phyloP scores from a whole-genome alignment of 2,329 filamentous ascomycete genomes.

The Trichoderma oligosporum region DNA sequence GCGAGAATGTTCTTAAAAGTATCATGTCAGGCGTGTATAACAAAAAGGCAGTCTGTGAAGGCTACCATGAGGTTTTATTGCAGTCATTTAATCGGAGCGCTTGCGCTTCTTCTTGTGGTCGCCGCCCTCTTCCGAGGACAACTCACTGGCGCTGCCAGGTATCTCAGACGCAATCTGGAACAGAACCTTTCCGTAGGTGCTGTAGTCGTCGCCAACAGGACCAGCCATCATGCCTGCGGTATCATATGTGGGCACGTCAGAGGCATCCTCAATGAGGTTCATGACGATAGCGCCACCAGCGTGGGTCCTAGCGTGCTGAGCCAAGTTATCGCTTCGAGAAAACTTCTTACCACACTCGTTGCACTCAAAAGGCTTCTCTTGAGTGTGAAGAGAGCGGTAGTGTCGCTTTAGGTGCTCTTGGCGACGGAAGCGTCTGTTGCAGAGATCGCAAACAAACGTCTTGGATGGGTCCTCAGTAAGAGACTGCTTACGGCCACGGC shows the following conservation, averaged over 20 bases:
- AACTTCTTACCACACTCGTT: conserved; percentile 99
- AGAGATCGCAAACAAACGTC: conserved; percentile 95
- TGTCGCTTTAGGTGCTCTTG: conserved; percentile 99
- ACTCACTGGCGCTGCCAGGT: conserved; percentile 60
- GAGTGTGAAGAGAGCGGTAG: conserved; percentile 95
- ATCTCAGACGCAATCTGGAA: conserved; percentile 76
- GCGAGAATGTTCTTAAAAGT: conserved; percentile 19
- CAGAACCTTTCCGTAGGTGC: conserved; percentile 69
- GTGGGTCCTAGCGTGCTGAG: conserved; percentile 92
- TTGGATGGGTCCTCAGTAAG: conserved; percentile 96
- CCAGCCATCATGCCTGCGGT: conserved; percentile 43
- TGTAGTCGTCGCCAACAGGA: conserved; percentile 57
- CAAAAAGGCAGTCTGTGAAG: not conserved
- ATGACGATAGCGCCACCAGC: conserved; percentile 86
- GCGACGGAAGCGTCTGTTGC: conserved; percentile 93
- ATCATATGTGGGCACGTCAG: conserved; percentile 46
- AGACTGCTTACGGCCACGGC: conserved; percentile 96
- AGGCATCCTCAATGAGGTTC: conserved; percentile 72
- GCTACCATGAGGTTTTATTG: not conserved
- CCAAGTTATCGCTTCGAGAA: conserved; percentile 93
- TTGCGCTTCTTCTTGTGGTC: conserved; percentile 64
- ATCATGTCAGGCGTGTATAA: conserved; percentile 18
- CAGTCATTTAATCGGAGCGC: conserved; percentile 58
- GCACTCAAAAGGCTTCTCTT: conserved; percentile 98
- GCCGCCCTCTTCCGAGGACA: conserved; percentile 51